A percentile compares a stretch with the other conserved stretches of the same genome.
Evolutionary conservation across 2,329 filamentous ascomycete species (phyloP).

Genomic region (Hymenoscyphus albidus): DNA sequence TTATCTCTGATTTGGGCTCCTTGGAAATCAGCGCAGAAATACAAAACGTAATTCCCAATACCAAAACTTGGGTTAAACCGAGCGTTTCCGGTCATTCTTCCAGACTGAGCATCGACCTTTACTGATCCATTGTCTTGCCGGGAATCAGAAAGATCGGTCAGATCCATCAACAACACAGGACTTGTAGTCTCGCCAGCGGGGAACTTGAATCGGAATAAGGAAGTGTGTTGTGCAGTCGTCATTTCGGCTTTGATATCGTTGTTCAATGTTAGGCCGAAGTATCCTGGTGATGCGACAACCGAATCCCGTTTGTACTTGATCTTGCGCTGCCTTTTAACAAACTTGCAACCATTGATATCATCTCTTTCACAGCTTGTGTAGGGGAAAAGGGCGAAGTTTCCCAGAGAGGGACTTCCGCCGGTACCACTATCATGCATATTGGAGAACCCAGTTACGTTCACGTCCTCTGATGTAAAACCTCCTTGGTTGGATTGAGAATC

Average conservation of each 20-base stretch:
- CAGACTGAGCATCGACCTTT: constrained; percentile 49
- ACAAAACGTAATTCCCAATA: constrained; percentile 52
- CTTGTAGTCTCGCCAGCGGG: constrained; percentile 36
- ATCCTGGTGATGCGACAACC: constrained; percentile 57
- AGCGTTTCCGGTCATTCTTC: constrained; percentile 59
- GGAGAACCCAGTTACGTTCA: constrained; percentile 49
- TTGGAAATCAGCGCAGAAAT: constrained; percentile 66
- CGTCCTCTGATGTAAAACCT: constrained; percentile 45
- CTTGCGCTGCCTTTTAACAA: constrained; percentile 45
- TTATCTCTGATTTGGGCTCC: constrained; percentile 54
- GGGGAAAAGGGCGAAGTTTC: constrained; percentile 46
- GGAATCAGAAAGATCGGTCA: constrained; percentile 59
- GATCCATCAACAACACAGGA: constrained; percentile 62
- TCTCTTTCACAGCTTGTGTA: constrained; percentile 40
- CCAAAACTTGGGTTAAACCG: constrained; percentile 63
- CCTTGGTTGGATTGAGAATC: constrained; percentile 42
- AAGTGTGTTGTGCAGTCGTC: constrained; percentile 60
- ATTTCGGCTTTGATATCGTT: constrained; percentile 60
- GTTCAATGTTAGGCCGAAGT: constrained; percentile 57
- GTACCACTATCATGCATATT: constrained; percentile 44
- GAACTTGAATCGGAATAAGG: constrained; percentile 64
- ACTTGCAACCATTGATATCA: constrained; percentile 54
- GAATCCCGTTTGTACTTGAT: constrained; percentile 42
- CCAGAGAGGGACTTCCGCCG: constrained; percentile 43
- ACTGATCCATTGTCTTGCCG: constrained; percentile 53